Base-by-base conservation (phyloP, 1,284 basidiomycete species). In the Puccinia coronata region DNA sequence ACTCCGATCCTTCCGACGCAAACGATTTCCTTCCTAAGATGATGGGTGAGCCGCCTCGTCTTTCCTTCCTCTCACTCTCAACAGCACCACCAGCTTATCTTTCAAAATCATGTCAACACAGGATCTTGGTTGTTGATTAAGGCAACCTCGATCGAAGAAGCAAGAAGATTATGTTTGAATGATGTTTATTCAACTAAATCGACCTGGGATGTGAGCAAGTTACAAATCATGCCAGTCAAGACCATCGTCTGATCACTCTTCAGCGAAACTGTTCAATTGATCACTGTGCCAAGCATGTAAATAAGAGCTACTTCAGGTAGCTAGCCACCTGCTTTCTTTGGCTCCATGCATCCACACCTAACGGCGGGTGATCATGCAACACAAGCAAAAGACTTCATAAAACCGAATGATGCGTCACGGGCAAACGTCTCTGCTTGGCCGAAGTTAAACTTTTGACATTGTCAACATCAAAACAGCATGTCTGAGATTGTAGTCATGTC, bases 71-170 rank as follows among this genome's bases (percentile, higher is more conserved):
- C 23, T 57, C 51, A 5, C n/a, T 20, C 51, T 53, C 51, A 5
- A 9, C 28, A 31, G 23, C n/a, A 57, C 25, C n/a, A 57, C 12
- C 12, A n/a, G 23, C n/a, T n/a, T 53, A 53, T n/a, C n/a, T n/a
- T 5, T 53, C 6, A 5, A 11, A 20, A 8, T 47, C 43, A 47
- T 47, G 9, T 43, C 39, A 16, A n/a, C n/a, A 41, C 28, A 71
- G 69, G 69, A 14, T 71, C 69, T 12, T 71, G 69, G 69, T 53
- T 71, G 16, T 71, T 71, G 69, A 53, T 71, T 25, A 71, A 71
- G 31, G 69, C 69, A 25, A 71, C 5, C 2, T 71, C 69, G 16
- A 71, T 71, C 11, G 69, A 47, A 49, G 69, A 71, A 49, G 41
- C 69, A 3, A 71, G 12, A 34, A 34, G n/a, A 11, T 34, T 71